Evolutionary conservation across 75 land plant genomes (phyloP), one percentile per base, ranked within the genome.

Genomic region (Picea sitchensis): DNA sequence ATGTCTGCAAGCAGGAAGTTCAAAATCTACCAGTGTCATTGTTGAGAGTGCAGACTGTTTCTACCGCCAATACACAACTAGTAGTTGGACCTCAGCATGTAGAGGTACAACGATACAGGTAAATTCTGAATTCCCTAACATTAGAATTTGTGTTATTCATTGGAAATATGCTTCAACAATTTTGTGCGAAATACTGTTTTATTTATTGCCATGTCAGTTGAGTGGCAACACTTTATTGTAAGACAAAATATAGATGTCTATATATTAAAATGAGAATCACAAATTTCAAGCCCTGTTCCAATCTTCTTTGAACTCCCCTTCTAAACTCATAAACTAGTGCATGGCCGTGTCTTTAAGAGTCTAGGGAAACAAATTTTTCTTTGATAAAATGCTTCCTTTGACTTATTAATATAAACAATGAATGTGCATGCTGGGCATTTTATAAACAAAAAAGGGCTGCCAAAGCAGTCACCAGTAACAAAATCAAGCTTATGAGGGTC

Each of bases 1-100:
- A 93, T 69, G 86, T 93, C 14, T 93, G 95, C 73, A 88, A 88
- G 77, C 81, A 83, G 63, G 91, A 87, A 57, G 93, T 93, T 77
- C 77, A 57, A 32, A 93, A 93, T 72, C 87, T 93, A 41, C 90
- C 93, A 44, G 95, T 92, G 44, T 86, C 88, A 26, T 83, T 91
- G n/a, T 58, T 85, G 62, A 65, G 92, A 31, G 69, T 91, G 14
- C 90, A 90, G 63, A 89, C 81, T 72, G 61, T 74, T 31, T 75
- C 64, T 5, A 44, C 44, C 56, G 67, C 56, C 21, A 83, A 41
- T 74, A 63, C 21, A 23, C 84, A 31, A 58, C 58, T 65, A 65
- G 59, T 61, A 5, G 54, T 21, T 58, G 63, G 82, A 74, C 5
- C 77, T 54, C 83, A 41, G 17, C 69, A 72, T 23, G 73, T n/a